phyloP scores from a whole-genome alignment of 176 grass and related monocot genomes.

The barley (Hordeum vulgare) region MorexV3_pseudomolecules_assembly NC_058518.1:412687833-412688332 shows the following conservation, averaged over 20 bases:
- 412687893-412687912: background rate
- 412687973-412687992: background rate
- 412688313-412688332: background rate
- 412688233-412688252: constrained; percentile 8
- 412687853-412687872: background rate
- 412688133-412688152: background rate
- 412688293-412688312: background rate
- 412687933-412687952: background rate
- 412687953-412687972: background rate
- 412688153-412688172: background rate
- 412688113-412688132: constrained; percentile 3
- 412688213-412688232: constrained; percentile 2
- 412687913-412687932: background rate
- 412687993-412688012: background rate
- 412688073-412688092: background rate
- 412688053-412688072: background rate
- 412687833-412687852: background rate
- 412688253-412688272: background rate
- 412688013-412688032: background rate
- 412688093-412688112: constrained; percentile 7
- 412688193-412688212: background rate
- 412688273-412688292: background rate
- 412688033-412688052: background rate
- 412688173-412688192: background rate
- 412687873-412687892: background rate